phyloP scores from a whole-genome alignment of 2,329 filamentous ascomycete genomes.

The Ceratocystis colombiana region DNA sequence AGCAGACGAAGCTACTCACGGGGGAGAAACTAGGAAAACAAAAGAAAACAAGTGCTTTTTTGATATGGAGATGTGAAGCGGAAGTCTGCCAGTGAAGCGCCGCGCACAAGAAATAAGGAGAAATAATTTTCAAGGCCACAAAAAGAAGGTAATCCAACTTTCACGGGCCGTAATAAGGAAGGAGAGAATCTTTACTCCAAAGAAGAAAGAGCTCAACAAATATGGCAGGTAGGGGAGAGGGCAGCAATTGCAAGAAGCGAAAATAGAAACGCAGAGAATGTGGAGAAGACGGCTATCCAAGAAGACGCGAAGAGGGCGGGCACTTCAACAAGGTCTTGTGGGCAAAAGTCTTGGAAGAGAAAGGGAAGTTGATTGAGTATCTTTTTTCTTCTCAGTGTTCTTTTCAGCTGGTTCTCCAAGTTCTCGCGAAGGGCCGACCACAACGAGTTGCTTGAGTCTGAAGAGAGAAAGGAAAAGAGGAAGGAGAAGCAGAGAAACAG shows the following conservation, averaged over 20 bases:
- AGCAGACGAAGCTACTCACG: conserved; percentile 3
- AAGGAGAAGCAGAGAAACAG: conserved; percentile 1
- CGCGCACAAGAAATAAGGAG: not conserved
- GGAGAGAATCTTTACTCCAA: not conserved
- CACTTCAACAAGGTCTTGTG: not conserved
- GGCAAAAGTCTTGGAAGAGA: not conserved
- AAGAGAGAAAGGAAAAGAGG: conserved; percentile 14
- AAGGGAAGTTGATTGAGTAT: not conserved
- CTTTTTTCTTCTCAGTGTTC: conserved; percentile 21
- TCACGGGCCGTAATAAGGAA: not conserved
- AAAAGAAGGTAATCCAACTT: not conserved
- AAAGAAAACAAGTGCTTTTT: conserved; percentile 18
- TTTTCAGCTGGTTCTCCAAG: conserved; percentile 26
- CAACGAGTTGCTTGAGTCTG: conserved; percentile 25
- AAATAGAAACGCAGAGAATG: conserved; percentile 19
- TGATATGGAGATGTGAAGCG: conserved; percentile 20
- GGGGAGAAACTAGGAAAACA: not conserved
- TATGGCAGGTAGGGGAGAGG: conserved; percentile 21
- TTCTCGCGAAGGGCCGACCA: conserved; percentile 25
- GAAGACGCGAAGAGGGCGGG: not conserved
- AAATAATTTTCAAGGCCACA: conserved; percentile 3
- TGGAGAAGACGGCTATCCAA: conserved; percentile 19
- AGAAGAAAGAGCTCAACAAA: conserved; percentile 17
- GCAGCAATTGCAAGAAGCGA: conserved; percentile 16
- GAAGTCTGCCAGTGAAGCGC: conserved; percentile 7